Conservation (phyloP, 805 yeast species). For the Saccharomycopsis fermentans region DNA sequence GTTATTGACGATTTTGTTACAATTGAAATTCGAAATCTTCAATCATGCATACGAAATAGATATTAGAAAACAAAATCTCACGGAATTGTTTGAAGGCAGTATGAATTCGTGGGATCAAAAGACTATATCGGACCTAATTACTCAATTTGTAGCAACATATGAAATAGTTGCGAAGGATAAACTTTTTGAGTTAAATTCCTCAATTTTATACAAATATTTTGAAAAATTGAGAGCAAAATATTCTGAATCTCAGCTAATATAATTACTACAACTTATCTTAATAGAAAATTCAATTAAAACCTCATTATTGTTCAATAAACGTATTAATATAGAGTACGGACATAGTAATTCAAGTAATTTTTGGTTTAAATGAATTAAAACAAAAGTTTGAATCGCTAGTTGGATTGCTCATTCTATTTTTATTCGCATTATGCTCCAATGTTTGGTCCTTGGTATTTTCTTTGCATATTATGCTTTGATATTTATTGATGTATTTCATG, state of each 20-base stretch:
- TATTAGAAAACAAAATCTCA: neutral
- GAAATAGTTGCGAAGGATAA: neutral
- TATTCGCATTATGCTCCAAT: neutral
- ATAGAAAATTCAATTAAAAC: neutral
- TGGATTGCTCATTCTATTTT: no score
- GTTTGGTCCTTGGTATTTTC: neutral
- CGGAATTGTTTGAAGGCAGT: neutral
- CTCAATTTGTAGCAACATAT: neutral
- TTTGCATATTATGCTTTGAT: neutral
- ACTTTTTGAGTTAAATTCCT: neutral
- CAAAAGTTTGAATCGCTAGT: neutral
- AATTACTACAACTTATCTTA: neutral
- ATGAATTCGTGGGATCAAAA: neutral
- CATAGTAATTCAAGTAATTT: neutral
- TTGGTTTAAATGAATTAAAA: neutral
- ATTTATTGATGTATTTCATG: neutral
- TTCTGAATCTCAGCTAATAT: neutral
- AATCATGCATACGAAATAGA: neutral
- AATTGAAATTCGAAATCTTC: slow-evolving; percentile 2
- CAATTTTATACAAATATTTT: neutral
- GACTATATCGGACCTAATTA: neutral
- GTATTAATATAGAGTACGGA: neutral
- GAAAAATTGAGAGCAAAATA: neutral
- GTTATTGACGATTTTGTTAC: slow-evolving; percentile 7
- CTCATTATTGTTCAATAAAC: neutral